A percentile compares a stretch with the other conserved stretches of the same genome.
These are phyloP conservation scores for Irineochytrium annulatum DNA, from an alignment of 192 early-diverging fungal genomes.

Conservation along the genomic window DNA sequence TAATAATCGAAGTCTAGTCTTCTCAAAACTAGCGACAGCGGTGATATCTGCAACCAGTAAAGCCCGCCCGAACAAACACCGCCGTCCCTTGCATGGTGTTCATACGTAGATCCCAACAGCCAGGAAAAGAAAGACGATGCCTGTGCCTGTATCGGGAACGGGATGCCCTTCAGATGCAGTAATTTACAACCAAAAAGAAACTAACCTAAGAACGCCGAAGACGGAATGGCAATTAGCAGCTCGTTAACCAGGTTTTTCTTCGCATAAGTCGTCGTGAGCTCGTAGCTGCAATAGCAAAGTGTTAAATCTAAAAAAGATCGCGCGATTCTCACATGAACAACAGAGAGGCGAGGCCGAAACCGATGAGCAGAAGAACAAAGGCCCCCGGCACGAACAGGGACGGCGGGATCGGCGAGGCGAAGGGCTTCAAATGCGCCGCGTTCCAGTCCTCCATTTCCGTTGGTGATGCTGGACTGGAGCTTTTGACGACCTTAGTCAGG, in stretches of 20 bases:
- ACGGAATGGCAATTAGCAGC: slow-evolving; percentile 8
- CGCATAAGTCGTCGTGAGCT: slow-evolving; percentile 7
- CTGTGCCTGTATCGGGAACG: slow-evolving; percentile 15
- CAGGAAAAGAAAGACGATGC: slow-evolving; percentile 26
- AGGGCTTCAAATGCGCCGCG: neutral
- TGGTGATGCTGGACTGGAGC: neutral
- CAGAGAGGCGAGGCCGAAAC: slow-evolving; percentile 17
- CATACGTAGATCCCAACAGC: slow-evolving; percentile 27
- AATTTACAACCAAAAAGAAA: neutral
- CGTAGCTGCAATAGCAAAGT: slow-evolving; percentile 9
- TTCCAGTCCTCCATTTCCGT: neutral
- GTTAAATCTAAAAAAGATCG: neutral
- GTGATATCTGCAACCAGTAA: no score
- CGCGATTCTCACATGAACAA: slow-evolving; percentile 22
- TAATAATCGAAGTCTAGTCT: neutral
- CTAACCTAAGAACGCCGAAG: slow-evolving; percentile 17
- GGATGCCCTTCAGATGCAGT: neutral
- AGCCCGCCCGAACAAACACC: no score
- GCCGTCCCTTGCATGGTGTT: neutral
- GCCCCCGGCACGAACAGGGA: slow-evolving; percentile 12
- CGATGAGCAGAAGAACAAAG: neutral
- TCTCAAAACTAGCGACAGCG: no score
- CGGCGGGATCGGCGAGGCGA: slow-evolving; percentile 16
- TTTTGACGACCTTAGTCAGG: neutral
- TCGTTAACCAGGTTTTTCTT: slow-evolving; percentile 7